Evolutionary conservation across 805 yeast genomes (phyloP).

Genomic region (Cyberlindnera veronae): DNA sequence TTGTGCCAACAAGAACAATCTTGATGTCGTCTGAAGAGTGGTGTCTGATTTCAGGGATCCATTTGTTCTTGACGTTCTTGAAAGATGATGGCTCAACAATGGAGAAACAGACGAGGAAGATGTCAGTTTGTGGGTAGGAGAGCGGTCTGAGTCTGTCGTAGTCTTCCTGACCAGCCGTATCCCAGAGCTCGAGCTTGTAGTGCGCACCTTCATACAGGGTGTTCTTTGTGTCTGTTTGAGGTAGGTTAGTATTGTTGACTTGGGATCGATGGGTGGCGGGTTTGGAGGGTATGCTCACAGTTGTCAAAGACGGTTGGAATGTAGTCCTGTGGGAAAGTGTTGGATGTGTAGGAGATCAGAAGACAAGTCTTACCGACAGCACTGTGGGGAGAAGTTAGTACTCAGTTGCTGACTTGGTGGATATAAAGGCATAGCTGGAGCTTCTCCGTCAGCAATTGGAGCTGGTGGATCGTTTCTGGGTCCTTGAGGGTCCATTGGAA

Average conservation of each 20-base stretch:
- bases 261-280: neutral
- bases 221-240: conserved; percentile 59
- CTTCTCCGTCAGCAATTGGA: too few relatives aligned
- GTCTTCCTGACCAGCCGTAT: conserved; percentile 94
- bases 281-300: conserved; percentile 28
- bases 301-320: conserved; percentile 94
- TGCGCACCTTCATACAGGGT: conserved; percentile 81
- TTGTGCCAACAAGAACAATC: conserved; percentile 82
- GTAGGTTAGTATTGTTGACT: conserved; percentile 1
- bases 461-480: neutral
- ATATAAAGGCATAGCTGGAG: too few relatives aligned
- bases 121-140: conserved; percentile 89
- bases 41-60: conserved; percentile 85
- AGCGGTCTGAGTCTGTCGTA: conserved; percentile 87
- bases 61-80: conserved; percentile 74
- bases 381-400: conserved; percentile 35
- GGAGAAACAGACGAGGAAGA: conserved; percentile 82
- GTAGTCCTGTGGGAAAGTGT: conserved; percentile 89
- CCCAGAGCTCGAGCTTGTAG: conserved; percentile 87
- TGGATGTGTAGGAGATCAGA: conserved; percentile 84
- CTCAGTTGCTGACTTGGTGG: too few relatives aligned
- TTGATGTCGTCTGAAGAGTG: conserved; percentile 72
- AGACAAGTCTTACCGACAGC: conserved; percentile 94
- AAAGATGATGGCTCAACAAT: conserved; percentile 78
- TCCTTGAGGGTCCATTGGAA: neutral